A percentile compares a stretch with the other conserved stretches of the same genome.
Evolutionary conservation across 116 monocot genomes (phyloP).

Genomic region (Dioscorea cayenensis): DNA sequence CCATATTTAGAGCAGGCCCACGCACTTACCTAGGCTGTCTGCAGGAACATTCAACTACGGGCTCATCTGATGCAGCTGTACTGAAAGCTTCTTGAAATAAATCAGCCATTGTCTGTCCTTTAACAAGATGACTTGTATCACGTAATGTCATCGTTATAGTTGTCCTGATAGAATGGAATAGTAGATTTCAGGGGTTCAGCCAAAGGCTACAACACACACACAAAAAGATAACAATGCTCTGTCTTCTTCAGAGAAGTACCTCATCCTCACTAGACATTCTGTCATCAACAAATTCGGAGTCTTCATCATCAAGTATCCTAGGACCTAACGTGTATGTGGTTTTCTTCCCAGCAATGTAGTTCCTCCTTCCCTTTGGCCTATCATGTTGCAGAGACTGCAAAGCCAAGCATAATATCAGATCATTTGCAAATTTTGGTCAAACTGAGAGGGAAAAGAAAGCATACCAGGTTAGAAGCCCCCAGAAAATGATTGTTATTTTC

Average conservation of each 20-base stretch:
- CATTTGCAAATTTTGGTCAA: neutral
- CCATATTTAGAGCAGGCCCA: neutral
- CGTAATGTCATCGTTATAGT: conserved; percentile 18
- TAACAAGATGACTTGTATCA: conserved; percentile 25
- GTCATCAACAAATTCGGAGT: conserved; percentile 36
- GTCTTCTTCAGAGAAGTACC: conserved; percentile 20
- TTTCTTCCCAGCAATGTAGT: conserved; percentile 24
- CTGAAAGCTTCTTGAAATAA: conserved; percentile 74
- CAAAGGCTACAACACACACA: too few relatives aligned
- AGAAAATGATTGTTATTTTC: conserved; percentile 17
- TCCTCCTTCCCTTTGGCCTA: conserved; percentile 30
- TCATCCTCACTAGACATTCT: conserved; percentile 59
- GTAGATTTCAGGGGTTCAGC: neutral
- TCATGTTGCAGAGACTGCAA: conserved; percentile 17
- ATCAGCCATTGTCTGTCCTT: conserved; percentile 67
- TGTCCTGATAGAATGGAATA: conserved; percentile 16
- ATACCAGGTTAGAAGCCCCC: conserved; percentile 27
- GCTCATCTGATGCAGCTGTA: conserved; percentile 16
- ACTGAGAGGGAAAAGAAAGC: neutral
- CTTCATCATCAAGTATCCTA: conserved; percentile 48
- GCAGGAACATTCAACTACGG: conserved; percentile 6
- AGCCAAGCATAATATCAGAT: neutral
- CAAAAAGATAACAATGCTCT: neutral
- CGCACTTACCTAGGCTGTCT: conserved; percentile 30
- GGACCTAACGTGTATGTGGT: conserved; percentile 22